These are phyloP conservation scores for Penicillium capsulatum DNA, from an alignment of 2,329 filamentous ascomycete species.

Conservation along the genomic window DNA sequence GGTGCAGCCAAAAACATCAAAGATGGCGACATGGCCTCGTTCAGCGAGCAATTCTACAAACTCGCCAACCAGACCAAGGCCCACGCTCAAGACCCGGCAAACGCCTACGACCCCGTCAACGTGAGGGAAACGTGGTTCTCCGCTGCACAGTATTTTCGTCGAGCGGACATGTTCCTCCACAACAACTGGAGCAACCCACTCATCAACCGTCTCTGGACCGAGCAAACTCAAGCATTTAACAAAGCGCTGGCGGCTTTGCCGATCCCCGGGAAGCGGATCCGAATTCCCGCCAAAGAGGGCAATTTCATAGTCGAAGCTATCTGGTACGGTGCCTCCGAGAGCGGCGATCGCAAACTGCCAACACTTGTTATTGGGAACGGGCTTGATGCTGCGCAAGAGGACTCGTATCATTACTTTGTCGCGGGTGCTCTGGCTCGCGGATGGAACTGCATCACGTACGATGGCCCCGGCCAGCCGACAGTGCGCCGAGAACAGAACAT, in stretches of 20 bases:
- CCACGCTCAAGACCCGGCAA: slow-evolving; percentile 14
- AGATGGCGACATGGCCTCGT: slow-evolving; percentile 15
- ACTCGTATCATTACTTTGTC: slow-evolving; percentile 40
- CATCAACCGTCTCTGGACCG: slow-evolving; percentile 38
- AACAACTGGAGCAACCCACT: slow-evolving; percentile 41
- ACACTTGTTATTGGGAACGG: slow-evolving; percentile 42
- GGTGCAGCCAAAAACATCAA: slow-evolving; percentile 17
- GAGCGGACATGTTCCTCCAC: slow-evolving; percentile 43
- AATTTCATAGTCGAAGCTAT: slow-evolving; percentile 38
- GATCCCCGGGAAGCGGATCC: slow-evolving; percentile 35
- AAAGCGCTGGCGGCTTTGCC: slow-evolving; percentile 36
- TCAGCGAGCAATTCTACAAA: slow-evolving; percentile 13
- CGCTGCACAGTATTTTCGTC: slow-evolving; percentile 42
- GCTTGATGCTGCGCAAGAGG: slow-evolving; percentile 46
- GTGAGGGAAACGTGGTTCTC: slow-evolving; percentile 35
- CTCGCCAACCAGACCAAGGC: slow-evolving; percentile 16
- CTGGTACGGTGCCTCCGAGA: slow-evolving; percentile 27
- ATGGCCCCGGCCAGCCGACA: slow-evolving; percentile 46
- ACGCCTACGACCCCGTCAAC: slow-evolving; percentile 12
- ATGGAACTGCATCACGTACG: slow-evolving; percentile 45
- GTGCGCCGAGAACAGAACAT: slow-evolving; percentile 41
- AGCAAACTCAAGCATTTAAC: slow-evolving; percentile 38
- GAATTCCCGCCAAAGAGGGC: slow-evolving; percentile 19
- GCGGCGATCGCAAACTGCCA: slow-evolving; percentile 24
- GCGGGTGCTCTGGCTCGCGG: slow-evolving; percentile 38